Evolutionary conservation across 345 rosid species (phyloP), one percentile per base, ranked within the genome.

Genomic region (Populus simonii): DNA sequence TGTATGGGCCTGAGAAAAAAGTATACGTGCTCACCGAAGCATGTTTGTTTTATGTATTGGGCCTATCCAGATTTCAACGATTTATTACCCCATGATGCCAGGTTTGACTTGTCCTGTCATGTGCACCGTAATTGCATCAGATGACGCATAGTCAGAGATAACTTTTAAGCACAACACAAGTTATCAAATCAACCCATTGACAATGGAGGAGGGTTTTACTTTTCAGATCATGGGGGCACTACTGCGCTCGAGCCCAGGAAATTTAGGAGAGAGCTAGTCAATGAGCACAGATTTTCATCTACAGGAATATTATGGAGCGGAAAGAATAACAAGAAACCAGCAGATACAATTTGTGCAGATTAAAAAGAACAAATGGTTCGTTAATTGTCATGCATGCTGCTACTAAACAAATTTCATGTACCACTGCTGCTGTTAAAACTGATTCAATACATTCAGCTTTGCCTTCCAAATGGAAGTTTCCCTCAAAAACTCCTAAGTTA

Each of bases 321-420:
- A 45, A 74, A 74, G 61, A 74, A 43, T 74, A 45, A 31, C 13
- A 29, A 74, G 62, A 29, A 43, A 47, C 15, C 33, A 70, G 57
- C 9, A 29, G 72, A 20, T 29, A 66, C 22, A 45, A 13, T 75
- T 66, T 75, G 65, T 8, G 53, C 65, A 11, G 1, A 47, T 53
- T 8, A 67, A 75, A 74, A 20, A 67, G 36, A 35, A 13, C 23
- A 6, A 65, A 47, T n/a, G 70, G 43, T 31, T 66, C 47, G 29
- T 13, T 22, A 25, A 65, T 70, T 41, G 29, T 65, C 15, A 12
- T 20, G 66, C 72, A 16, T 53, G 20, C 53, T n/a, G 51, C 12
- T 25, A 13, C 36, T 22, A 27, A 29, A 43, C 55, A 59, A 59
- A 59, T 59, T 36, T 53, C 36, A 36, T 76, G 66, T 27, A 59